These are phyloP conservation scores for Backusella tarrabulga DNA, from an alignment of 192 early-diverging fungal species.

Conservation along the genomic window DNA sequence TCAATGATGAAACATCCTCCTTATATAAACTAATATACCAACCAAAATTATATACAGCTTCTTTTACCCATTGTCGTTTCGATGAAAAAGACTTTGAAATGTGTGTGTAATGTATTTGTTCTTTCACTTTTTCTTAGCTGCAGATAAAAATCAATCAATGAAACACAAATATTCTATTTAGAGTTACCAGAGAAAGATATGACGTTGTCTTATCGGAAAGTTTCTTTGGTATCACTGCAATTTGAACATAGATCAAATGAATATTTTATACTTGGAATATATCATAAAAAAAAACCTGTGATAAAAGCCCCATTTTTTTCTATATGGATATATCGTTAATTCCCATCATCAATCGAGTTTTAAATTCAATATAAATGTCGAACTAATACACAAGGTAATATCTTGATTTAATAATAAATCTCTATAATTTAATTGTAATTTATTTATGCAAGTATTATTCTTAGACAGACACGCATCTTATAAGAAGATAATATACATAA, in stretches of 20 bases:
- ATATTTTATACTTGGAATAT: background rate
- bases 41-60: background rate
- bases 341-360: background rate
- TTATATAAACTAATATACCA: background rate
- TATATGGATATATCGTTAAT: background rate
- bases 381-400: background rate
- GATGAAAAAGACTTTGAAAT: background rate
- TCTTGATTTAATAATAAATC: background rate
- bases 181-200: background rate
- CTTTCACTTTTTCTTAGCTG: background rate
- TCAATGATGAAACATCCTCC: background rate
- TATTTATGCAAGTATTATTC: background rate
- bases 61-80: background rate
- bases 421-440: background rate
- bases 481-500: background rate
- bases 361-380: background rate
- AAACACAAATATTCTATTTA: background rate
- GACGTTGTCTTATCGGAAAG: background rate
- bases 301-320: background rate
- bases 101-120: background rate
- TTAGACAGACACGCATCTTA: background rate
- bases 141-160: background rate
- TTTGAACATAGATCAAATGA: background rate
- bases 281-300: background rate
- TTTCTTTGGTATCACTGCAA: background rate